Conservation (phyloP, 208 protist species). For the Trypanosoma avium region DNA sequence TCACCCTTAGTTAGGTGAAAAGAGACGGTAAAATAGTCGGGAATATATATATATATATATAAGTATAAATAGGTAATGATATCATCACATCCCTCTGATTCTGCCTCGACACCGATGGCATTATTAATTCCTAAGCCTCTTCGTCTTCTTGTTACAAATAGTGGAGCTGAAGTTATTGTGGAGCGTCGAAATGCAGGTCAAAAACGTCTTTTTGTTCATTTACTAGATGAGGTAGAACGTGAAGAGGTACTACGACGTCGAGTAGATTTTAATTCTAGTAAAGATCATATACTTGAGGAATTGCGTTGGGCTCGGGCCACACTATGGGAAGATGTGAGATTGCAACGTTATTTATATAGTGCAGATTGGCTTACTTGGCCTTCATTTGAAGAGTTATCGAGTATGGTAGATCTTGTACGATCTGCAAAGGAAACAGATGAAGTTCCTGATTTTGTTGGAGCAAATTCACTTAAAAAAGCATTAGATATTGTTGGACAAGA, state of each 20-base stretch:
- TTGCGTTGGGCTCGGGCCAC: constrained; percentile 56
- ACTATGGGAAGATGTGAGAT: constrained; percentile 38
- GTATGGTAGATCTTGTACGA: constrained; percentile 44
- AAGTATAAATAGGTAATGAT: too few relatives aligned
- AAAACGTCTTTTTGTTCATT: constrained; percentile 53
- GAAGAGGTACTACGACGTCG: constrained; percentile 22
- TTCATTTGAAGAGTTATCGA: constrained; percentile 27
- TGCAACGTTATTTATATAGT: constrained; percentile 48
- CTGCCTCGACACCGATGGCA: constrained; percentile 4
- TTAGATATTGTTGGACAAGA: constrained; percentile 41
- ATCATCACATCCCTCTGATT: not conserved
- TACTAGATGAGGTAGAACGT: constrained; percentile 72
- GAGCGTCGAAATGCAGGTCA: constrained; percentile 24
- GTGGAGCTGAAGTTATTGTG: constrained; percentile 62
- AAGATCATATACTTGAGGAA: constrained; percentile 41
- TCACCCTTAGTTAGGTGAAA: too few relatives aligned
- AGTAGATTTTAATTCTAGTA: not conserved
- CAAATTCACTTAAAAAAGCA: constrained; percentile 36
- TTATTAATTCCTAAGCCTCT: constrained; percentile 45
- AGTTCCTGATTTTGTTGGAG: constrained; percentile 27
- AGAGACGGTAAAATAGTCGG: too few relatives aligned
- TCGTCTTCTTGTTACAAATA: constrained; percentile 29
- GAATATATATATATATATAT: too few relatives aligned
- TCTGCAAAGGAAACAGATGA: constrained; percentile 48
- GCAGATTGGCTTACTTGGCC: constrained; percentile 58